phyloP scores from a whole-genome alignment of 768 basidiomycete genomes.

The Amanita subjunquillea region DNA sequence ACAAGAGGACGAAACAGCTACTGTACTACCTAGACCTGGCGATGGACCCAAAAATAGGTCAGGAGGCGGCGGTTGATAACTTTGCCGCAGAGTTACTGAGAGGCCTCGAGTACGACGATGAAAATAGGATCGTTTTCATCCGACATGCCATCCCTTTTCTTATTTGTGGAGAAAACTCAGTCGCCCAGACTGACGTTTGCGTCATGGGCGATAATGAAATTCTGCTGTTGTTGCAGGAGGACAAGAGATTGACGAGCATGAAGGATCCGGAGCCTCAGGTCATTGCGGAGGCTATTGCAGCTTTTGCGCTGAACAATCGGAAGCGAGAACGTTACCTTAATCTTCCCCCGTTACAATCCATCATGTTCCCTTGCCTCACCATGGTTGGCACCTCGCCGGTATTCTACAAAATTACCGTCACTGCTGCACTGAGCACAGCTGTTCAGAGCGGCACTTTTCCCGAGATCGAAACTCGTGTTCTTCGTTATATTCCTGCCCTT shows the following conservation, averaged over 20 bases:
- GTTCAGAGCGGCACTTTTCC: constrained; percentile 12
- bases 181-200: constrained; percentile 15
- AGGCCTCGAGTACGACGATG: constrained; percentile 11
- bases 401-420: constrained; percentile 17
- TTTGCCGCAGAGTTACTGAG: constrained; percentile 13
- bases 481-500: constrained; percentile 13
- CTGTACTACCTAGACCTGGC: constrained; percentile 14
- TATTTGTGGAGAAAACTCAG: constrained; percentile 12
- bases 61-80: constrained; percentile 16
- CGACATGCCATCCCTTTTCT: constrained; percentile 11
- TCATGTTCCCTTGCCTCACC: constrained; percentile 12
- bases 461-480: constrained; percentile 12
- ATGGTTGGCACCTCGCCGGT: constrained; percentile 14
- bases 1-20: constrained; percentile 11
- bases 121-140: constrained; percentile 12
- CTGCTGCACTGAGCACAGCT: constrained; percentile 11
- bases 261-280: constrained; percentile 20
- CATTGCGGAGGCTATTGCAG: constrained; percentile 19
- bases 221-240: constrained; percentile 14
- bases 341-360: constrained; percentile 9
- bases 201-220: constrained; percentile 14
- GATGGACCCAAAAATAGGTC: constrained; percentile 12
- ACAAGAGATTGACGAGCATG: constrained; percentile 10
- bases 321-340: constrained; percentile 11
- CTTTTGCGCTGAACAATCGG: constrained; percentile 15